A percentile compares a stretch with the other conserved stretches of the same genome.
Evolutionary conservation across 495 filamentous ascomycete species (phyloP).

Genomic region (Annulohypoxylon moriforme): DNA sequence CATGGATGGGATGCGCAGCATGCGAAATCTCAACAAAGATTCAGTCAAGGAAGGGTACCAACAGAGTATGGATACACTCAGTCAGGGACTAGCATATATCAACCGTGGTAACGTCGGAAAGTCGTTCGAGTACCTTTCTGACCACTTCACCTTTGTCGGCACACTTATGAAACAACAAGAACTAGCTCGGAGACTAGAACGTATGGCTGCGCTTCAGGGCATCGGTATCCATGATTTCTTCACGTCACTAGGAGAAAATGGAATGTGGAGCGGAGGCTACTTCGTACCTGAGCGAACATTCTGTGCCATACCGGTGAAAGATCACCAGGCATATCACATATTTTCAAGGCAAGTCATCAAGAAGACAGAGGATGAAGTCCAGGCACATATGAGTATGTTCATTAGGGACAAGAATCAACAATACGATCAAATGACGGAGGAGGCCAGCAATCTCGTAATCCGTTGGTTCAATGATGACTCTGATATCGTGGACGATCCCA

Average conservation of each 20-base stretch:
- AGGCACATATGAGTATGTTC: slow-evolving; percentile 89
- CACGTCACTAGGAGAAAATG: slow-evolving; percentile 61
- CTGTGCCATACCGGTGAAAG: slow-evolving; percentile 58
- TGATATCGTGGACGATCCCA: slow-evolving; percentile 56
- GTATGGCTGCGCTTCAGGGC: slow-evolving; percentile 54
- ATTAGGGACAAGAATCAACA: slow-evolving; percentile 77
- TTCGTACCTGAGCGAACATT: slow-evolving; percentile 66
- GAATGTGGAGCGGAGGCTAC: slow-evolving; percentile 64
- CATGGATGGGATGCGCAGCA: slow-evolving; percentile 63
- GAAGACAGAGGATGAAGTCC: slow-evolving; percentile 79
- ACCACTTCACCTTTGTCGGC: slow-evolving; percentile 62
- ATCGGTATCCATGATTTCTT: slow-evolving; percentile 54
- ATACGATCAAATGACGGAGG: slow-evolving; percentile 75
- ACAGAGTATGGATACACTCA: slow-evolving; percentile 57
- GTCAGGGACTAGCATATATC: slow-evolving; percentile 62
- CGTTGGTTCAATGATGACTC: slow-evolving; percentile 64
- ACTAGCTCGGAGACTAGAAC: slow-evolving; percentile 53
- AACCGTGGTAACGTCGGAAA: slow-evolving; percentile 60
- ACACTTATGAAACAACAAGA: slow-evolving; percentile 57
- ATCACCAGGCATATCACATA: slow-evolving; percentile 57
- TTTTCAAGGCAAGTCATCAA: slow-evolving; percentile 74
- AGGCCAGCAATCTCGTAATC: slow-evolving; percentile 69
- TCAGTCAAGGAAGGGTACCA: slow-evolving; percentile 57
- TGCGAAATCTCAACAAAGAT: slow-evolving; percentile 53
- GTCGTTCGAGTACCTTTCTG: slow-evolving; percentile 60